Percentiles rank a stretch among this genome's conserved stretches.
Evolutionary conservation across 805 yeast species (phyloP).

Genomic region (Metschnikowia noctiluminum): DNA sequence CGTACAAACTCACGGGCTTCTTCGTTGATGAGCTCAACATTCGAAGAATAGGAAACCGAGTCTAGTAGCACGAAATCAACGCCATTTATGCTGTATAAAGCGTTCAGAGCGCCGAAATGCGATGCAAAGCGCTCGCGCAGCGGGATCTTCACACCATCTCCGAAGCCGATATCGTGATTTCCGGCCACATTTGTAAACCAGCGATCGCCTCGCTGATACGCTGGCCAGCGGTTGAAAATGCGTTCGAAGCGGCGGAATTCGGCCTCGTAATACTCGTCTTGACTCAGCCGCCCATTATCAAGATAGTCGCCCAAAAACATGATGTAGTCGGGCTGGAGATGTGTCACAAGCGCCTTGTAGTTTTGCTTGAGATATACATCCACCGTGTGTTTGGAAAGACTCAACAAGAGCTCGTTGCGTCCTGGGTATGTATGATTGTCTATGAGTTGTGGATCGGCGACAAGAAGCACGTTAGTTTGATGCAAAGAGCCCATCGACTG

Average conservation of each 20-base stretch:
- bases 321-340: slow-evolving; percentile 34
- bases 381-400: slow-evolving; percentile 39
- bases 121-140: slow-evolving; percentile 28
- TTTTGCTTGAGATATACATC: slow-evolving; percentile 38
- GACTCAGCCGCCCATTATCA: slow-evolving; percentile 39
- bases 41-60: slow-evolving; percentile 20
- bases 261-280: slow-evolving; percentile 27
- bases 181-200: slow-evolving; percentile 32
- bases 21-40: slow-evolving; percentile 9
- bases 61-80: slow-evolving; percentile 30
- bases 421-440: slow-evolving; percentile 45
- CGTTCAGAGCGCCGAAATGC: slow-evolving; percentile 34
- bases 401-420: slow-evolving; percentile 28
- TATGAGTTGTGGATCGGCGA: slow-evolving; percentile 45
- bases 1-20: slow-evolving; percentile 17
- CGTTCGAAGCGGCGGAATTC: slow-evolving; percentile 31
- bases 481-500: slow-evolving; percentile 9
- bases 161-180: slow-evolving; percentile 29
- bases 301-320: slow-evolving; percentile 42
- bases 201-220: slow-evolving; percentile 22
- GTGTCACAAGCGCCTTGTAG: slow-evolving; percentile 30
- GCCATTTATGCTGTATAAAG: slow-evolving; percentile 21
- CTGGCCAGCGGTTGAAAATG: slow-evolving; percentile 26
- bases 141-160: slow-evolving; percentile 22
- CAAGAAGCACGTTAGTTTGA: slow-evolving; percentile 29